Percentiles rank a stretch among this genome's conserved stretches.
These are phyloP conservation scores for Schwanniomyces vanrijiae DNA, from an alignment of 805 yeast species.

Conservation along the genomic window DNA sequence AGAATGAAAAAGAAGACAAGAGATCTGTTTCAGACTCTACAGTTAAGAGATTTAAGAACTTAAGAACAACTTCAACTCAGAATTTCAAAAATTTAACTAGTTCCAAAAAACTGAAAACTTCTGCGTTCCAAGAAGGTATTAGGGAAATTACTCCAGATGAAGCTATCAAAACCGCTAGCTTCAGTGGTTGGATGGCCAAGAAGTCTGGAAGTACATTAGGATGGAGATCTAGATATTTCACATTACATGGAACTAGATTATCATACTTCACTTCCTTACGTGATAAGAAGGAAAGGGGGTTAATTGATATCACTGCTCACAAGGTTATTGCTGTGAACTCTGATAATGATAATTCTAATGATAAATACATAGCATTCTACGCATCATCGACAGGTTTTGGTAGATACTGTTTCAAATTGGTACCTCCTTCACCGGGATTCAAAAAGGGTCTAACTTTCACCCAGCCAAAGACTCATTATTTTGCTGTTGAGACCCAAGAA, in stretches of 20 bases:
- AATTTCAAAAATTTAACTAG: slow-evolving; percentile 47
- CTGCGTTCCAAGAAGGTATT: slow-evolving; percentile 88
- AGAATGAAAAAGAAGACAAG: slow-evolving; percentile 18
- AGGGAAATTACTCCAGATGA: slow-evolving; percentile 71
- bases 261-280: slow-evolving; percentile 79
- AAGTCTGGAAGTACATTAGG: slow-evolving; percentile 76
- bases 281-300: slow-evolving; percentile 85
- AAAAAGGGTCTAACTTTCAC: slow-evolving; percentile 94
- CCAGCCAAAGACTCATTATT: slow-evolving; percentile 92
- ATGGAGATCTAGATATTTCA: slow-evolving; percentile 87
- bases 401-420: slow-evolving; percentile 84
- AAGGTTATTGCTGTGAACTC: slow-evolving; percentile 70
- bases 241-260: slow-evolving; percentile 87
- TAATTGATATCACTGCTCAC: slow-evolving; percentile 95
- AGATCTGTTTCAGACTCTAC: slow-evolving; percentile 35
- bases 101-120: slow-evolving; percentile 62
- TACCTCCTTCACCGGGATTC: slow-evolving; percentile 98
- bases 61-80: slow-evolving; percentile 55
- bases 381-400: slow-evolving; percentile 95
- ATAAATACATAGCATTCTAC: slow-evolving; percentile 78
- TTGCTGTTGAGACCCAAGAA: slow-evolving; percentile 88
- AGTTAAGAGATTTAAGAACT: slow-evolving; percentile 46
- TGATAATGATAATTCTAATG: slow-evolving; percentile 62
- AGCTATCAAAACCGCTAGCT: slow-evolving; percentile 72
- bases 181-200: slow-evolving; percentile 95